phyloP scores from a whole-genome alignment of 2,329 filamentous ascomycete genomes.

The Verticillium klebahnii region DNA sequence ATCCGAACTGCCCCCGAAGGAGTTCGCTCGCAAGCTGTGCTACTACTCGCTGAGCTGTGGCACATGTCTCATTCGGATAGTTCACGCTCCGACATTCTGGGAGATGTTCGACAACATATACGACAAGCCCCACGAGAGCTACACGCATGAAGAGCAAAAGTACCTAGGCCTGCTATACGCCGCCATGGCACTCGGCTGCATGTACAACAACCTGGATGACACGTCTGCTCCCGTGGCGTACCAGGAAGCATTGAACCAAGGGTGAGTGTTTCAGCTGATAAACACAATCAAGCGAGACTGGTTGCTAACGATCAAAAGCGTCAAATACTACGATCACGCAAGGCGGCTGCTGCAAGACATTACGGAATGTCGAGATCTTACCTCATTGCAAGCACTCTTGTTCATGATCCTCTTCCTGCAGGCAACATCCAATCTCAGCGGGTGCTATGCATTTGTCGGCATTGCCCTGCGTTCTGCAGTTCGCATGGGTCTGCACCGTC shows the following conservation, averaged over 20 bases:
- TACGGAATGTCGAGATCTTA: conserved; percentile 68
- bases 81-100: conserved; percentile 80
- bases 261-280: conserved; percentile 32
- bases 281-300: not conserved
- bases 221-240: conserved; percentile 43
- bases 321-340: conserved; percentile 70
- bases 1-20: conserved; percentile 65
- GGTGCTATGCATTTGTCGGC: conserved; percentile 76
- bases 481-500: conserved; percentile 72
- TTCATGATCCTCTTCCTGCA: conserved; percentile 82
- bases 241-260: conserved; percentile 49
- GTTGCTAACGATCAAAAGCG: conserved; percentile 37
- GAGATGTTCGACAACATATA: conserved; percentile 74
- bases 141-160: conserved; percentile 59
- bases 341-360: conserved; percentile 61
- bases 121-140: conserved; percentile 58
- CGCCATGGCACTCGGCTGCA: conserved; percentile 66
- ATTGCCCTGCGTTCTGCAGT: conserved; percentile 73
- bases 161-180: conserved; percentile 69
- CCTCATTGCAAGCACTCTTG: conserved; percentile 68
- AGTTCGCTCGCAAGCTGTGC: conserved; percentile 48
- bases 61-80: conserved; percentile 59
- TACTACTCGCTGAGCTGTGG: conserved; percentile 53
- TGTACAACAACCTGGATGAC: conserved; percentile 60
- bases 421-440: conserved; percentile 71